These are phyloP conservation scores for Ogataea pilisensis DNA, from an alignment of 805 yeast genomes.

Conservation along the genomic window DNA sequence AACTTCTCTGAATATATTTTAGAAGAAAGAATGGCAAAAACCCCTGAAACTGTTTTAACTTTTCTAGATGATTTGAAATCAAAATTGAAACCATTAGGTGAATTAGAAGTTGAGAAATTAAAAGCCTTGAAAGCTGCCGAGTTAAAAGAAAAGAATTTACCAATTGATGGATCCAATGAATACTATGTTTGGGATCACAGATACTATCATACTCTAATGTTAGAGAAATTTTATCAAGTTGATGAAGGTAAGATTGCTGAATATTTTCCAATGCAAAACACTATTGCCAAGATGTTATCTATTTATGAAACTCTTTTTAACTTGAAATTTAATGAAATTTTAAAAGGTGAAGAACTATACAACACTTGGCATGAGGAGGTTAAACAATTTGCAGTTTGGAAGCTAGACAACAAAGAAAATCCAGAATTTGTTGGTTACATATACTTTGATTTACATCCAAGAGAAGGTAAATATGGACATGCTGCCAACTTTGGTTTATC, in stretches of 20 bases:
- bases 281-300: slow-evolving; percentile 63
- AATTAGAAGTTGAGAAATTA: slow-evolving; percentile 47
- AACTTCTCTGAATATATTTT: slow-evolving; percentile 67
- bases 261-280: slow-evolving; percentile 69
- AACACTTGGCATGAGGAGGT: slow-evolving; percentile 79
- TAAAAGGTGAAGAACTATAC: slow-evolving; percentile 29
- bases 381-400: slow-evolving; percentile 68
- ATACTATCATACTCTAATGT: slow-evolving; percentile 59
- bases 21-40: slow-evolving; percentile 80
- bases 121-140: slow-evolving; percentile 51
- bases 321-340: slow-evolving; percentile 57
- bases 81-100: slow-evolving; percentile 58
- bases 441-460: slow-evolving; percentile 77
- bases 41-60: slow-evolving; percentile 50
- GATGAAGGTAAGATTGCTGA: slow-evolving; percentile 70
- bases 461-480: slow-evolving; percentile 84
- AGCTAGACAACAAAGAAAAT: slow-evolving; percentile 42
- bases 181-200: slow-evolving; percentile 72
- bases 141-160: slow-evolving; percentile 39
- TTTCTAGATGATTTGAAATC: slow-evolving; percentile 60
- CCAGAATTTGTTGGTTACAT: slow-evolving; percentile 73
- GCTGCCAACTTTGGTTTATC: slow-evolving; percentile 77
- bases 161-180: slow-evolving; percentile 30
- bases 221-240: slow-evolving; percentile 66
- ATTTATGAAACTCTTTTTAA: slow-evolving; percentile 69